A percentile compares a stretch with the other conserved stretches of the same genome.
phyloP scores from a whole-genome alignment of 2,329 filamentous ascomycete genomes.

The Chaetomium sp. region DNA sequence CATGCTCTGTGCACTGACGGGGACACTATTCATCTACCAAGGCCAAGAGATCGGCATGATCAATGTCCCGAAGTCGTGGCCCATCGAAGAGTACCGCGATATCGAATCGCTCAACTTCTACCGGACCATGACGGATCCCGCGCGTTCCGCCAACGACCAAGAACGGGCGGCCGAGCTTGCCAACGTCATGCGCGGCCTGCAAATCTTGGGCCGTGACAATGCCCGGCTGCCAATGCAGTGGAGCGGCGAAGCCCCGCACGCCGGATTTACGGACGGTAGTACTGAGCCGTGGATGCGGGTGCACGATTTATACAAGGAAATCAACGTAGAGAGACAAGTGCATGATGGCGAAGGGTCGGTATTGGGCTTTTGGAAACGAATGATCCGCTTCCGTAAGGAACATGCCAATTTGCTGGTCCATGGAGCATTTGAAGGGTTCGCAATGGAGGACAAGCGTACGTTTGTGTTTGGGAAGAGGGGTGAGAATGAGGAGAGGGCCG shows the following conservation, averaged over 20 bases:
- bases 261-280: slow-evolving; percentile 52
- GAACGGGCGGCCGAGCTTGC: slow-evolving; percentile 31
- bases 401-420: slow-evolving; percentile 55
- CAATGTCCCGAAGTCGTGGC: slow-evolving; percentile 45
- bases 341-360: slow-evolving; percentile 39
- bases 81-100: slow-evolving; percentile 42
- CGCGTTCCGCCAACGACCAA: slow-evolving; percentile 23
- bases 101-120: slow-evolving; percentile 46
- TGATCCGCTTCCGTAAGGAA: slow-evolving; percentile 48
- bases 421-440: slow-evolving; percentile 49
- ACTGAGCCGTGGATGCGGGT: slow-evolving; percentile 53
- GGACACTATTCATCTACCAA: slow-evolving; percentile 54
- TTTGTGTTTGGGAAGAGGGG: slow-evolving; percentile 40
- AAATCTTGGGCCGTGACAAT: slow-evolving; percentile 58
- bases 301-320: slow-evolving; percentile 47
- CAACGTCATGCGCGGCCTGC: slow-evolving; percentile 45
- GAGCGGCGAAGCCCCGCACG: slow-evolving; percentile 41
- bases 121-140: slow-evolving; percentile 18
- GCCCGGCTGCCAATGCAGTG: slow-evolving; percentile 64
- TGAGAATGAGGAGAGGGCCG: slow-evolving; percentile 16
- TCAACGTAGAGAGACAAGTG: slow-evolving; percentile 50
- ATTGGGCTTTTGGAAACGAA: slow-evolving; percentile 54
- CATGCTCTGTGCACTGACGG: slow-evolving; percentile 41
- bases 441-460: slow-evolving; percentile 38
- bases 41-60: slow-evolving; percentile 56